Evolutionary conservation across 805 yeast genomes (phyloP), one percentile per base, ranked within the genome.

Genomic region (Danielia reshetovae): DNA sequence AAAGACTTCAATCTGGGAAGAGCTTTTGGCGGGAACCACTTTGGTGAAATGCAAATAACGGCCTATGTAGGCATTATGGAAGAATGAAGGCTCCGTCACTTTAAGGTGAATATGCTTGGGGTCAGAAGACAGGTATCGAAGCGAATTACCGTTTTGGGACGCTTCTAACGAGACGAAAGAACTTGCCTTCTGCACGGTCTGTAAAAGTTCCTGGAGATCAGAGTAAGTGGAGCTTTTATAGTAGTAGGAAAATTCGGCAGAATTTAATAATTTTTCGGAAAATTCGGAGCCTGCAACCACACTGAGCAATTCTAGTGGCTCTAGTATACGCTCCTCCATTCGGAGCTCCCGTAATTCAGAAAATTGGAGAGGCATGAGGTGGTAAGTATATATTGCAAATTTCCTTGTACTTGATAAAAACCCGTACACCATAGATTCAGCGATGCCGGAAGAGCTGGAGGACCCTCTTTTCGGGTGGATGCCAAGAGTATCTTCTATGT

Each of bases 61-160:
- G 13, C 44, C 42, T 4, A 40, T 41, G 24, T 45, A 46, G 5
- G 41, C 23, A 25, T 45, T 36, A 18, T 42, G 47, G 16, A 25
- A 37, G 22, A 22, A 43, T 0, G 48, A 35, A 27, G 42, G 37
- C 18, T 42, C 45, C 6, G 38, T 30, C 7, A 46, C 26, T 7
- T 16, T n/a, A 7, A 43, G 12, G 5, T 17, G 10, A 4, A 38
- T 16, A 5, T 13, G 7, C 10, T 26, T 24, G 7, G 35, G 36
- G 4, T 13, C 11, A 4, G 12, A 9, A 4, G 33, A 30, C 10
- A 16, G 9, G 22, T 7, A 19, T 19, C 22, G 22, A 9, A 19
- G 22, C 22, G 22, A 19, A 9, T 19, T 19, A 19, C 22, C 22
- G 9, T 19, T 19, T 19, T 19, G 22, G 9, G 22, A 19, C 9